These are phyloP conservation scores for Malus sylvestris DNA, from an alignment of 306 rosid species.

Conservation along the genomic window DNA sequence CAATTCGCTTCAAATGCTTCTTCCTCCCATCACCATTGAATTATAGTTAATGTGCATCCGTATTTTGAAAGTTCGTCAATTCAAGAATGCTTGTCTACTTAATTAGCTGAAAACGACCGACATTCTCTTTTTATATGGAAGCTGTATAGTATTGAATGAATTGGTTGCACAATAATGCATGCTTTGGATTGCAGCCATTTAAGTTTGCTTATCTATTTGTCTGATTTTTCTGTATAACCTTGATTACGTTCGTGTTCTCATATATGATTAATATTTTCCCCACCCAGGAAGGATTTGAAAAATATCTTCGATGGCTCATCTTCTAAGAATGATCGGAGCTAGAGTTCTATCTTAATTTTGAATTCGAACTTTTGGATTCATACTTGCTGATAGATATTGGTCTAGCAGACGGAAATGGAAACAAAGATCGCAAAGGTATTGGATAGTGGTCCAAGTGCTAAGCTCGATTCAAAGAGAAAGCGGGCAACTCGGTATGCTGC, in stretches of 20 bases:
- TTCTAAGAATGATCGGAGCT: constrained; percentile 25
- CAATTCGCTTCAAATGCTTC: not conserved
- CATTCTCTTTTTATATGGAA: not conserved
- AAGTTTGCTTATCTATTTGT: not conserved
- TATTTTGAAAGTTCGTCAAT: not conserved
- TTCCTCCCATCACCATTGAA: not conserved
- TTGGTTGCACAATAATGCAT: not conserved
- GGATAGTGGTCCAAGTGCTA: constrained; percentile 42
- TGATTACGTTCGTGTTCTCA: not conserved
- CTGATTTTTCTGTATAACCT: not conserved
- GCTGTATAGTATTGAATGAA: no score
- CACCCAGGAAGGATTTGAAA: constrained; percentile 59
- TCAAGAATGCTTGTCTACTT: not conserved
- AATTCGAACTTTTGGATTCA: constrained; percentile 38
- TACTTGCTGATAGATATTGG: constrained; percentile 43
- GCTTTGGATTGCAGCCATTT: not conserved
- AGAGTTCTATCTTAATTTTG: constrained; percentile 27
- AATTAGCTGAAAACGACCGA: not conserved
- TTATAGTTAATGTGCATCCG: not conserved
- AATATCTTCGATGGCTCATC: constrained; percentile 29
- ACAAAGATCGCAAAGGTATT: constrained; percentile 47
- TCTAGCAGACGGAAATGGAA: constrained; percentile 56
- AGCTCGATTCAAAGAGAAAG: constrained; percentile 45
- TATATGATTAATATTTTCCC: constrained; percentile 12
- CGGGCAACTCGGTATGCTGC: constrained; percentile 34